These are phyloP conservation scores for Fusarium sulawesiense DNA, from an alignment of 2,329 filamentous ascomycete genomes.

Conservation along the genomic window DNA sequence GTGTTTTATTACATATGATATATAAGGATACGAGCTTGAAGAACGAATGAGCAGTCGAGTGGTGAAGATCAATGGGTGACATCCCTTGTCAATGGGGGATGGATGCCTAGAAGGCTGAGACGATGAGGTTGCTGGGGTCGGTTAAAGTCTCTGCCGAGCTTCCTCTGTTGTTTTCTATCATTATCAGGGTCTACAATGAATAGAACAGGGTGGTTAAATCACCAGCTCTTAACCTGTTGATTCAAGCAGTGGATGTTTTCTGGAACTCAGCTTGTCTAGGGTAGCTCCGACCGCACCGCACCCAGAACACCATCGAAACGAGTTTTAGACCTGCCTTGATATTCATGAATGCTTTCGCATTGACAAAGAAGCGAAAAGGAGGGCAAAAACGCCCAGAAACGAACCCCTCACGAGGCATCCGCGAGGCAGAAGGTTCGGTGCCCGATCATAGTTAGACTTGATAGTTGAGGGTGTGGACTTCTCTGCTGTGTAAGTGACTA, in stretches of 20 bases:
- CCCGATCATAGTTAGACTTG: conserved; percentile 14
- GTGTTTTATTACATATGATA: conserved; percentile 1
- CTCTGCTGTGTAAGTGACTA: background rate
- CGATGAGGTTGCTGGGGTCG: background rate
- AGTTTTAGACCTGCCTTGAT: background rate
- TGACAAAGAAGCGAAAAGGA: background rate
- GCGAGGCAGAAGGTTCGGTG: conserved; percentile 13
- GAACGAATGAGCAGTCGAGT: background rate
- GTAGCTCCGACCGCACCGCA: background rate
- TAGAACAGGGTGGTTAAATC: background rate
- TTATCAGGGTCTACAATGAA: background rate
- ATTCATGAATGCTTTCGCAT: background rate
- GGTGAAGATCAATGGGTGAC: background rate
- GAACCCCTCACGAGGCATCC: conserved; percentile 25
- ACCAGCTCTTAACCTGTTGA: background rate
- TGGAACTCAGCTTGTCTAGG: background rate
- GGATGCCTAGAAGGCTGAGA: conserved; percentile 21
- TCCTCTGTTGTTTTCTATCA: background rate
- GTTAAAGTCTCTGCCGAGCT: background rate
- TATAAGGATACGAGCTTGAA: conserved; percentile 4
- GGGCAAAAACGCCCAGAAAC: background rate
- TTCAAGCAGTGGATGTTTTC: background rate
- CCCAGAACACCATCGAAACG: background rate
- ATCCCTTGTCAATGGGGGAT: background rate
- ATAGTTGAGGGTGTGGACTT: conserved; percentile 18